These are phyloP conservation scores for Dactylellina haptotyla DNA, from an alignment of 2,329 filamentous ascomycete genomes.

Conservation along the genomic window DNA sequence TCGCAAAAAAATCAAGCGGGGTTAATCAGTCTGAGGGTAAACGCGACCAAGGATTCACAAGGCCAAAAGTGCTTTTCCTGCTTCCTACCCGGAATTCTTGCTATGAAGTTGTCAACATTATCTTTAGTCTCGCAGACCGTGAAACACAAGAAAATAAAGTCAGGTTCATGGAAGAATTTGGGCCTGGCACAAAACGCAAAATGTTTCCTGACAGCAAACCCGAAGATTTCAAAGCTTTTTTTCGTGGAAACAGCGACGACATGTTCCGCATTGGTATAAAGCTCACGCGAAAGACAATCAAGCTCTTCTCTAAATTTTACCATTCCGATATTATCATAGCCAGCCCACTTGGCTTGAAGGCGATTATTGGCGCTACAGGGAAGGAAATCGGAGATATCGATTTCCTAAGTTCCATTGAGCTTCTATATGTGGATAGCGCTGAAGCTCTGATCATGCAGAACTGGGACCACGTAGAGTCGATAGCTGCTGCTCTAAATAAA, in stretches of 20 bases:
- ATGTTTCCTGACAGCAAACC: constrained; percentile 79
- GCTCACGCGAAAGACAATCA: constrained; percentile 94
- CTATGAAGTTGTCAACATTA: constrained; percentile 78
- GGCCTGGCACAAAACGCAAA: constrained; percentile 69
- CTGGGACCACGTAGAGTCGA: constrained; percentile 93
- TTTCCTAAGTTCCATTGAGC: constrained; percentile 91
- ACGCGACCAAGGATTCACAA: constrained; percentile 91
- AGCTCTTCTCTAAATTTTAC: constrained; percentile 95
- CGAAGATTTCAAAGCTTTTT: constrained; percentile 86
- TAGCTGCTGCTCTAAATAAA: constrained; percentile 89
- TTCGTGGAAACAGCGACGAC: constrained; percentile 95
- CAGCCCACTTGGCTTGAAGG: constrained; percentile 86
- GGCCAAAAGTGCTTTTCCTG: constrained; percentile 91
- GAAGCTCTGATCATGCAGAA: constrained; percentile 97
- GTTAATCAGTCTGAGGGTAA: constrained; percentile 72
- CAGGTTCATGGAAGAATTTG: constrained; percentile 85
- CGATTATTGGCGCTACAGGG: constrained; percentile 84
- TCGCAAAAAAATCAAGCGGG: constrained; percentile 72
- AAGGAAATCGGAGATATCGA: constrained; percentile 76
- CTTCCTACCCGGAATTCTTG: constrained; percentile 89
- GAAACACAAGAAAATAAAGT: constrained; percentile 96
- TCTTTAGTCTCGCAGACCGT: constrained; percentile 78
- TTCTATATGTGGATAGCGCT: constrained; percentile 89
- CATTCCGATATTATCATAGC: constrained; percentile 94
- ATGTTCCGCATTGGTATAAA: constrained; percentile 97